These are phyloP conservation scores for Citropsis articulata DNA, from an alignment of 345 rosid species.

Conservation along the genomic window DNA sequence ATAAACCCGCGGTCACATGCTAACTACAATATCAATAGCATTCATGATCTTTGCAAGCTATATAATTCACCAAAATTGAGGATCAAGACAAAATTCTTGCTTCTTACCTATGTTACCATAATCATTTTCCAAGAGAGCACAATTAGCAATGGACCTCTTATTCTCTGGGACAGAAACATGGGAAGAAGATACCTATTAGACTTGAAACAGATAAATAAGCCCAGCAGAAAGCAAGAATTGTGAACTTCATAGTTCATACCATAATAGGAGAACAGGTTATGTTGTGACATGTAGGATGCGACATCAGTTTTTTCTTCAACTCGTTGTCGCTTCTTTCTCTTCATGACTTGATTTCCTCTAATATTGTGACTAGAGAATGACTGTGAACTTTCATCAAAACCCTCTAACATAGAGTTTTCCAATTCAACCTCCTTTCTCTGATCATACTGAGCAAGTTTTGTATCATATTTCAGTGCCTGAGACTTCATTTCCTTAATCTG, in stretches of 20 bases:
- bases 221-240: conserved; percentile 14
- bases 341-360: conserved; percentile 41
- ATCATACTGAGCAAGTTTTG: conserved; percentile 46
- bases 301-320: conserved; percentile 62
- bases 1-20: background rate
- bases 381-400: conserved; percentile 36
- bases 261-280: conserved; percentile 65
- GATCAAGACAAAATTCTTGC: background rate
- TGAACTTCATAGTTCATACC: conserved; percentile 42
- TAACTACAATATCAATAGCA: background rate
- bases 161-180: conserved; percentile 38
- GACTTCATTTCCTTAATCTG: conserved; percentile 49
- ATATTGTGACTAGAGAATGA: conserved; percentile 41
- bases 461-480: conserved; percentile 57
- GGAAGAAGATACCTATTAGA: conserved; percentile 12
- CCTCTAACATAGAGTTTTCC: conserved; percentile 35
- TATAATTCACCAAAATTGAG: conserved; percentile 2
- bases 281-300: conserved; percentile 46
- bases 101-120: conserved; percentile 44
- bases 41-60: background rate
- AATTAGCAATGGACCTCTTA: conserved; percentile 45
- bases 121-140: conserved; percentile 40
- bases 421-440: conserved; percentile 41
- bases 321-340: conserved; percentile 65
- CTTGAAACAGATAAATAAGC: conserved; percentile 5